These are phyloP conservation scores for Entomortierella lignicola DNA, from an alignment of 192 early-diverging fungal species.

Conservation along the genomic window DNA sequence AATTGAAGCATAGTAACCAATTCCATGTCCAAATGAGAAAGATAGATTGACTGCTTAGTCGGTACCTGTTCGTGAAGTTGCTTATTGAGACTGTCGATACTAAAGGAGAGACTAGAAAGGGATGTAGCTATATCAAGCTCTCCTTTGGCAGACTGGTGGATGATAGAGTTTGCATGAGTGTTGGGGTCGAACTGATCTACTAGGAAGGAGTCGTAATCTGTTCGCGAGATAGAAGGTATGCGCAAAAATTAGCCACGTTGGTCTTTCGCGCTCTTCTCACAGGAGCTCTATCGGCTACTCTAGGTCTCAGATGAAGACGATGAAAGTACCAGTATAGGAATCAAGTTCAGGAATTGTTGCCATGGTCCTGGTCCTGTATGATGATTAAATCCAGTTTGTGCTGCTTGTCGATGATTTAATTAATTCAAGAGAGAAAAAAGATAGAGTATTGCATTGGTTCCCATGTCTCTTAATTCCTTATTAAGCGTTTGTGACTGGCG, in stretches of 20 bases:
- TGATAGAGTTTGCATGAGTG: constrained; percentile 72
- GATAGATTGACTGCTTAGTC: not conserved
- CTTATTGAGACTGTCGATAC: constrained; percentile 79
- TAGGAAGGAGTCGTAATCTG: constrained; percentile 77
- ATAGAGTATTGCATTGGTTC: not conserved
- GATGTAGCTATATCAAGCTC: constrained; percentile 75
- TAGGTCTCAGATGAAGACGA: not conserved
- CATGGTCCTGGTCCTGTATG: constrained; percentile 19
- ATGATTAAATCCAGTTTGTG: not conserved
- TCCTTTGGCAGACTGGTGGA: constrained; percentile 66
- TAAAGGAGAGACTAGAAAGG: constrained; percentile 73
- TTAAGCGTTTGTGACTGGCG: not conserved
- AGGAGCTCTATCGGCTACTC: not conserved
- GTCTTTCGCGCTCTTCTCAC: too few species aligned
- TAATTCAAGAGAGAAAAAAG: too few species aligned
- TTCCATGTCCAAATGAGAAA: too few species aligned
- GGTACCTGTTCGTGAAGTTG: constrained; percentile 78
- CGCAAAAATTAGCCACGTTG: too few species aligned
- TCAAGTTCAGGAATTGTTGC: constrained; percentile 31
- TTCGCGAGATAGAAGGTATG: not conserved
- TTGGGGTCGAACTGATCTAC: constrained; percentile 74
- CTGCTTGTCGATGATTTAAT: not conserved
- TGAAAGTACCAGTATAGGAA: constrained; percentile 41
- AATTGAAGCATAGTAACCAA: not conserved
- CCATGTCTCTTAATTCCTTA: not conserved